phyloP scores from a whole-genome alignment of 2,329 filamentous ascomycete species.

The Colletotrichum brevisporum region DNA sequence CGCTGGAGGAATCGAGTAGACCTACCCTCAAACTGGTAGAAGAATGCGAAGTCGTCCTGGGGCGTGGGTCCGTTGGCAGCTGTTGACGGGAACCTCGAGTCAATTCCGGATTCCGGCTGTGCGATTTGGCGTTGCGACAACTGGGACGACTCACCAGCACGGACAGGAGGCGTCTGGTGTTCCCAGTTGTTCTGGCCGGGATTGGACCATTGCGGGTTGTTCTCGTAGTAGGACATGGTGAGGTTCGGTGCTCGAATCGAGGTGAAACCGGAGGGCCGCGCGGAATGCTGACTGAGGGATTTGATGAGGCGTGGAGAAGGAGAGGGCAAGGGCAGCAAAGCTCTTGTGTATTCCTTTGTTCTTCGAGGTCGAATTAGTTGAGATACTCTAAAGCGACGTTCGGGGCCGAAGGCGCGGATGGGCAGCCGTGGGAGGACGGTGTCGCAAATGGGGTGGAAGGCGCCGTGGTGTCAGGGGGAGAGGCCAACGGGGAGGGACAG shows the following conservation, averaged over 20 bases:
- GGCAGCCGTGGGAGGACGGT: conserved; percentile 32
- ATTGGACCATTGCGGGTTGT: conserved; percentile 57
- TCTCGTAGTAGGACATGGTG: conserved; percentile 62
- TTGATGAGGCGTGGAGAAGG: neutral
- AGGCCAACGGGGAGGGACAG: conserved; percentile 40
- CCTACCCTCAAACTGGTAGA: conserved; percentile 91
- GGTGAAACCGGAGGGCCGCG: conserved; percentile 29
- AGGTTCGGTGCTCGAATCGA: conserved; percentile 2
- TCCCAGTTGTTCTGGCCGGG: conserved; percentile 60
- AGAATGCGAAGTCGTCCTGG: conserved; percentile 85
- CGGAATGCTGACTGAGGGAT: conserved; percentile 18
- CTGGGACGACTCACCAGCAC: conserved; percentile 48
- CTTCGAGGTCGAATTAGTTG: conserved; percentile 35
- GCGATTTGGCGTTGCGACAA: conserved; percentile 34
- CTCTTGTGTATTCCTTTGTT: neutral
- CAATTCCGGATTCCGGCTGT: conserved; percentile 35
- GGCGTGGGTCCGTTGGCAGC: conserved; percentile 82
- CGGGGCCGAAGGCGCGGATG: conserved; percentile 35
- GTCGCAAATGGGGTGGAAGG: conserved; percentile 40
- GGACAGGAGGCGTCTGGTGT: conserved; percentile 60
- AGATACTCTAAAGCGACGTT: conserved; percentile 30
- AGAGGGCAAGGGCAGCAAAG: neutral
- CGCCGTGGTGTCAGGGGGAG: conserved; percentile 40
- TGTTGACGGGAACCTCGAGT: conserved; percentile 52
- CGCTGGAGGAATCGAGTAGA: conserved; percentile 46